These are phyloP conservation scores for Fusarium sp. DNA, from an alignment of 2,329 filamentous ascomycete genomes.

Conservation along the genomic window DNA sequence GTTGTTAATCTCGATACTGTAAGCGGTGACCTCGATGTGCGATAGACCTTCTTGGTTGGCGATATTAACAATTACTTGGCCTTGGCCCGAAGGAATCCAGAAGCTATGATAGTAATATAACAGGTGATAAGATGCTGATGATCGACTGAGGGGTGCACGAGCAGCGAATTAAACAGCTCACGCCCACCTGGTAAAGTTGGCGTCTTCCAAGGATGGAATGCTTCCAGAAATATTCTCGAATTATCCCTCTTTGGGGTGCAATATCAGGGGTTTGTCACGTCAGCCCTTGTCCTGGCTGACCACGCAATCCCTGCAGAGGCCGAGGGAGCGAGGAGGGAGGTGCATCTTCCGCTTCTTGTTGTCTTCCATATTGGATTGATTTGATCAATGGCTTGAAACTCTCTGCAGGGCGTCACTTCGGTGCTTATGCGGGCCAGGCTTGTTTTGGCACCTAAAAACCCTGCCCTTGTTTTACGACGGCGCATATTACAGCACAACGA, in stretches of 20 bases:
- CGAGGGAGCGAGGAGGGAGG: conserved; percentile 1
- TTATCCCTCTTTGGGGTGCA: conserved; percentile 30
- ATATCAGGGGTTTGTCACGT: conserved; percentile 25
- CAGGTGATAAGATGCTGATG: conserved; percentile 17
- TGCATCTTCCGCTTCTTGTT: neutral
- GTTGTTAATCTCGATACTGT: conserved; percentile 4
- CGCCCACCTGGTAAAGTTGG: conserved; percentile 32
- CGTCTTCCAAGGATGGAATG: conserved; percentile 15
- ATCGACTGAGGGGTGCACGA: conserved; percentile 13
- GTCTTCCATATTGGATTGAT: conserved; percentile 10
- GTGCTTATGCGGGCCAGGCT: conserved; percentile 46
- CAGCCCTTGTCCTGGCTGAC: neutral
- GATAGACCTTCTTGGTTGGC: neutral
- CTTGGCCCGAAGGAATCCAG: conserved; percentile 8
- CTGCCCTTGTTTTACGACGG: conserved; percentile 32
- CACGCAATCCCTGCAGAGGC: conserved; percentile 32
- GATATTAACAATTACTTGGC: neutral
- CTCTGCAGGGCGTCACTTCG: conserved; percentile 40
- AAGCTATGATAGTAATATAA: conserved; percentile 2
- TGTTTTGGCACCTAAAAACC: conserved; percentile 15
- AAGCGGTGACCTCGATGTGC: conserved; percentile 5
- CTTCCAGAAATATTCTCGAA: conserved; percentile 48
- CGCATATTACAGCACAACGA: conserved; percentile 19
- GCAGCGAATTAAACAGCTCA: conserved; percentile 9
- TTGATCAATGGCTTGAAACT: conserved; percentile 5